A percentile compares a stretch with the other conserved stretches of the same genome.
phyloP scores from a whole-genome alignment of 768 basidiomycete species.

The Xerocomellus intermedius region DNA sequence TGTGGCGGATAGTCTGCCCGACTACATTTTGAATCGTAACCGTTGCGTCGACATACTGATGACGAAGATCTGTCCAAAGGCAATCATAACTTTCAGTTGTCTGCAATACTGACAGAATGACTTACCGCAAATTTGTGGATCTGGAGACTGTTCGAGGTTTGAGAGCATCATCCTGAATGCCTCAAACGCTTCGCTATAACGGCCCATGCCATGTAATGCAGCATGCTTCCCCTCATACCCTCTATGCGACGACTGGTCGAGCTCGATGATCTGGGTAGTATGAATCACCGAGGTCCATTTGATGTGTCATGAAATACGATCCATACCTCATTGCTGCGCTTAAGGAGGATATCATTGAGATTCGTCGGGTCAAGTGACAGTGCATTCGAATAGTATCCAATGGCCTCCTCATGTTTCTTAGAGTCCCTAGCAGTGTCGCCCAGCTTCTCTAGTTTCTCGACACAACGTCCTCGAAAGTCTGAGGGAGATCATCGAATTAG shows the following conservation, averaged over 20 bases:
- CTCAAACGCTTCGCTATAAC: not conserved
- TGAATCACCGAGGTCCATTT: no score
- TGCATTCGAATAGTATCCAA: not conserved
- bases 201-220: not conserved
- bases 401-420: not conserved
- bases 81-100: not conserved
- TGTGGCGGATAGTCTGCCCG: not conserved
- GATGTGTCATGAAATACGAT: not conserved
- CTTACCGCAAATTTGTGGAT: not conserved
- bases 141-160: not conserved
- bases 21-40: not conserved
- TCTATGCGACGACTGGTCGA: not conserved
- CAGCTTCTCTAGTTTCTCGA: not conserved
- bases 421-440: not conserved
- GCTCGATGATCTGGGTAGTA: not conserved
- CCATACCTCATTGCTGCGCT: constrained; percentile 1
- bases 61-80: not conserved
- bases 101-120: not conserved
- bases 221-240: constrained; percentile 1
- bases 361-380: not conserved
- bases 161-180: not conserved
- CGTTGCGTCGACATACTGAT: not conserved
- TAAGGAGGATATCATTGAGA: not conserved
- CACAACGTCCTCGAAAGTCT: constrained; percentile 4
- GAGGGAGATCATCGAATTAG: not conserved